Conservation (phyloP, 2,329 filamentous ascomycete species). For the Pseudogymnoascus sp. region DNA sequence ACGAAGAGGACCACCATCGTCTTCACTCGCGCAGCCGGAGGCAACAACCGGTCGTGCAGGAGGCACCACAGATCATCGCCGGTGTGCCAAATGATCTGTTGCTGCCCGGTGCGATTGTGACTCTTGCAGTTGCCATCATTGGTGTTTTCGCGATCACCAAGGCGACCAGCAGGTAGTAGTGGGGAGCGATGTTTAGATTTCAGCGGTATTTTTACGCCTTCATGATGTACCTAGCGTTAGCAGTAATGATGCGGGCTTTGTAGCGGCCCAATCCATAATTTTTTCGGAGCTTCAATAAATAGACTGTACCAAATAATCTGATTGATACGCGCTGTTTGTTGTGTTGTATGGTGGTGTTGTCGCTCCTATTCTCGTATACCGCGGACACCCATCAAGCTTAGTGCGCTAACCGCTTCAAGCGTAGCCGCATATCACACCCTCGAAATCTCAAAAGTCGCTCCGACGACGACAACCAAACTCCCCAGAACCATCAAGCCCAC, state of each 20-base stretch:
- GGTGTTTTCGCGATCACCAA: slow-evolving; percentile 86
- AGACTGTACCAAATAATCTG: slow-evolving; percentile 1
- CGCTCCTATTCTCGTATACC: neutral
- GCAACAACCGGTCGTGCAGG: slow-evolving; percentile 33
- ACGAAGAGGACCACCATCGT: slow-evolving; percentile 32
- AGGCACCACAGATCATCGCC: slow-evolving; percentile 64
- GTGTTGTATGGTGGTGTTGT: neutral
- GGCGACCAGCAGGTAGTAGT: slow-evolving; percentile 39
- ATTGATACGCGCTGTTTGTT: neutral
- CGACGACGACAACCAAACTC: slow-evolving; percentile 1
- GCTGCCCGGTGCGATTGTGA: slow-evolving; percentile 87
- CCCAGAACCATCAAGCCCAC: slow-evolving; percentile 13
- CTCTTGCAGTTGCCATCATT: slow-evolving; percentile 88
- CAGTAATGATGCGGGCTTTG: slow-evolving; percentile 2
- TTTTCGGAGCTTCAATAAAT: neutral
- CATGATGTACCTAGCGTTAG: slow-evolving; percentile 7
- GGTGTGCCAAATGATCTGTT: slow-evolving; percentile 92
- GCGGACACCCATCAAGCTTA: neutral
- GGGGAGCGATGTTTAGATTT: neutral
- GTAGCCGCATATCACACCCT: neutral
- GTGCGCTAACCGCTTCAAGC: neutral
- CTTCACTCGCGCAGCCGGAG: neutral
- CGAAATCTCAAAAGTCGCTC: slow-evolving; percentile 20
- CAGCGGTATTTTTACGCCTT: slow-evolving; percentile 8
- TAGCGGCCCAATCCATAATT: neutral